Evolutionary conservation across 2,329 filamentous ascomycete genomes (phyloP), one percentile per base, ranked within the genome.

Genomic region (Allantophomopsis cytisporea): DNA sequence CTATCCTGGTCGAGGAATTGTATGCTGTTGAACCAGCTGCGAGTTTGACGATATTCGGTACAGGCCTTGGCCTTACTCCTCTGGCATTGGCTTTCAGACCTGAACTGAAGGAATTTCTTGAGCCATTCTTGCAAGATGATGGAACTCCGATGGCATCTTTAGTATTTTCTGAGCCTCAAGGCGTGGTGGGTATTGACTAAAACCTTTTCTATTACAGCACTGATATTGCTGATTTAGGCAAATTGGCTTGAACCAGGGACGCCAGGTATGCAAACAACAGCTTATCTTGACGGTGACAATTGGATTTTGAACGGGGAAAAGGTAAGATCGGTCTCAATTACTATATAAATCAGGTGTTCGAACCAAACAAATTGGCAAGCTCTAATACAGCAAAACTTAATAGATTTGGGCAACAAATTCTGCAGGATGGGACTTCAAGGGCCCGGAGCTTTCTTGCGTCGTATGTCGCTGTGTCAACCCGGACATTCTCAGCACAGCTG

Each of bases 251-350:
- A 72, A 47, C 60, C 60, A 35, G 69, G 68, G 1, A 65, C 58
- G 0, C 54, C 53, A 3, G 69, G 71, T 0, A 51, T 74, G 31
- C 54, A 61, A 35, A 73, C 68, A 3, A 68, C 64, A 2, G 69
- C 69, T 1, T 53, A 54, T 15, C 49, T 50, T 8, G 64, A 70
- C n/a, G 67, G 64, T 0, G 60, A 69, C 30, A 59, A 65, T 34
- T 73, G 65, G 63, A 49, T 73, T 2, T 46, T 74, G 18, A 65
- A 64, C 47, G 70, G 70, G 3, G 69, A 73, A 45, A 72, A 74
- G 62, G 61, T 63, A 32, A 33, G 36, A 12, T 18, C 20, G 18
- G 17, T 33, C 13, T 31, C 2, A 12, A 15, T n/a, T 13, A 37
- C 1, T 30, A 41, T 17, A 38, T 16, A n/a, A 28, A 31, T 33